Evolutionary conservation across 768 basidiomycete genomes (phyloP).

Genomic region (Russula virescens): DNA sequence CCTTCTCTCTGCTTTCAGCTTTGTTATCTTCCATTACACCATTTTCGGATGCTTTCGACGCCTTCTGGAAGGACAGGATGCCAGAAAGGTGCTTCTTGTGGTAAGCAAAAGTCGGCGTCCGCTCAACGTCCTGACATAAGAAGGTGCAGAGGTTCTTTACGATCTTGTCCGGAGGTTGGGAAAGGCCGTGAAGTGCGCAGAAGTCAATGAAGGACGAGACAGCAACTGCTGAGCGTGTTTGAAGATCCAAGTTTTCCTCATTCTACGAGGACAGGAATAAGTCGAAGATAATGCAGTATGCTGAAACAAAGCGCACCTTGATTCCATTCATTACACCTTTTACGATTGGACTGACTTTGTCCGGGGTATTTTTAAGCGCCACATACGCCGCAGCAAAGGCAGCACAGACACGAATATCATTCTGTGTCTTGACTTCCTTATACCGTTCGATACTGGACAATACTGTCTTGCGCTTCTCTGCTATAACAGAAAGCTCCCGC

Average conservation of each 20-base stretch:
- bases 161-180: conserved; percentile 91
- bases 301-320: conserved; percentile 52
- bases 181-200: conserved; percentile 64
- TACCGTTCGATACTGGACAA: conserved; percentile 72
- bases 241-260: conserved; percentile 85
- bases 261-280: conserved; percentile 39
- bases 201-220: conserved; percentile 87
- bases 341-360: conserved; percentile 93
- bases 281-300: background rate
- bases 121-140: conserved; percentile 83
- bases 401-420: conserved; percentile 84
- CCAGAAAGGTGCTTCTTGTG: conserved; percentile 57
- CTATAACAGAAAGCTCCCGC: conserved; percentile 62
- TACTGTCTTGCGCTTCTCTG: conserved; percentile 68
- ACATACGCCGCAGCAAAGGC: conserved; percentile 90
- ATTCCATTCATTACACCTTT: conserved; percentile 97
- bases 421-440: conserved; percentile 71
- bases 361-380: conserved; percentile 76
- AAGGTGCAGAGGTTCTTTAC: conserved; percentile 97
- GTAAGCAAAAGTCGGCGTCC: conserved; percentile 84
- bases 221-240: conserved; percentile 79
- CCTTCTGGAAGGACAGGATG: conserved; percentile 66
- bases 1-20: conserved; percentile 51
- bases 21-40: conserved; percentile 43
- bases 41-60: conserved; percentile 31